These are phyloP conservation scores for Microthlaspi erraticum DNA, from an alignment of 345 rosid species.

Conservation along the genomic window DNA sequence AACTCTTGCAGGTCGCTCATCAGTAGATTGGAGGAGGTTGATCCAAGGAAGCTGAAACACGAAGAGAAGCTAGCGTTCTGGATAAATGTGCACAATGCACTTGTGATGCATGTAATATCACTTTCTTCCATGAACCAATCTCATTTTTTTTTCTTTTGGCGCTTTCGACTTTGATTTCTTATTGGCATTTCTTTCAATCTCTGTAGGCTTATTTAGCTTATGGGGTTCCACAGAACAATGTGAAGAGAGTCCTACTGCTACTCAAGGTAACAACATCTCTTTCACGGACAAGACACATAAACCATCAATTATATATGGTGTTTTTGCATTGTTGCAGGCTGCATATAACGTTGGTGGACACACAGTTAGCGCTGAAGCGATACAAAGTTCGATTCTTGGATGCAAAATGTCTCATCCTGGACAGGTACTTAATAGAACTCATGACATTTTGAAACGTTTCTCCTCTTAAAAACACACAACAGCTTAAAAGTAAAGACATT, in stretches of 20 bases:
- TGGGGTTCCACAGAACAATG: slow-evolving; percentile 89
- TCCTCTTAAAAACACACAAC: slow-evolving; percentile 11
- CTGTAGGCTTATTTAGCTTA: slow-evolving; percentile 84
- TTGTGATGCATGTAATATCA: slow-evolving; percentile 91
- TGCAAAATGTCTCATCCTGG: slow-evolving; percentile 95
- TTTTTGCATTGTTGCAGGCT: slow-evolving; percentile 58
- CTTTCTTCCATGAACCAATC: slow-evolving; percentile 17
- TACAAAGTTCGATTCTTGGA: slow-evolving; percentile 75
- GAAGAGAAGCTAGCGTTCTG: slow-evolving; percentile 96
- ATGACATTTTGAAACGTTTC: slow-evolving; percentile 4
- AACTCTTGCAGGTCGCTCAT: slow-evolving; percentile 67
- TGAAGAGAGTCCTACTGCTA: slow-evolving; percentile 78
- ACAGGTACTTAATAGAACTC: slow-evolving; percentile 57
- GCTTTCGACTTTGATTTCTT: slow-evolving; percentile 22
- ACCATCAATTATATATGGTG: slow-evolving; percentile 1
- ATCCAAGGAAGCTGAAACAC: slow-evolving; percentile 78
- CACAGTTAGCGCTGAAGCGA: slow-evolving; percentile 83
- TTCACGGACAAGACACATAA: background rate
- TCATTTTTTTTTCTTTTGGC: background rate
- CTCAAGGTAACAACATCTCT: slow-evolving; percentile 62
- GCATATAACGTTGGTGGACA: slow-evolving; percentile 94
- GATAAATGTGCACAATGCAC: slow-evolving; percentile 92
- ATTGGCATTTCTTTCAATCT: slow-evolving; percentile 4
- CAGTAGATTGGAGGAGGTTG: slow-evolving; percentile 71
- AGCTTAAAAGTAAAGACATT: background rate